A percentile compares a stretch with the other conserved stretches of the same genome.
Evolutionary conservation across 306 rosid species (phyloP).

Genomic region (Citrullus mucosospermus): DNA sequence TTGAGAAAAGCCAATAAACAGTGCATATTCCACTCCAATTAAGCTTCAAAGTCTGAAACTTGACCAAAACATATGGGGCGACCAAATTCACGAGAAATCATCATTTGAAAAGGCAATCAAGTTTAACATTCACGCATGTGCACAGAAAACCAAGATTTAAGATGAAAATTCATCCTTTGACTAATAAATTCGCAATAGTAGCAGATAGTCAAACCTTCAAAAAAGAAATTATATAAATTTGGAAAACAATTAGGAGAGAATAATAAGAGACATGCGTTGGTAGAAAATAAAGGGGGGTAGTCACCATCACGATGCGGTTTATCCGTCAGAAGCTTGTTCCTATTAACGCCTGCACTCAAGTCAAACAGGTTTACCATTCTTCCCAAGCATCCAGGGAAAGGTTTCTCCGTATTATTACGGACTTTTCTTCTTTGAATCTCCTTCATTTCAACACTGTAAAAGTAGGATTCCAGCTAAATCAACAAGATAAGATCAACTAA

Average conservation of each 20-base stretch:
- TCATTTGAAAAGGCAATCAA: not conserved
- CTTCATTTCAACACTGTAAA: conserved; percentile 46
- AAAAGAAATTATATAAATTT: not conserved
- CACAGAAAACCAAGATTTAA: not conserved
- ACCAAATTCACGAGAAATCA: not conserved
- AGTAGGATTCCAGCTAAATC: not conserved
- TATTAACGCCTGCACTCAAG: conserved; percentile 45
- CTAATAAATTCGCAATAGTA: not conserved
- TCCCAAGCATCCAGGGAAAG: conserved; percentile 88
- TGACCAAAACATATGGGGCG: not conserved
- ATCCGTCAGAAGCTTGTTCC: conserved; percentile 69
- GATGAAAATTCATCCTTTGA: conserved; percentile 1
- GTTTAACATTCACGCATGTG: not conserved
- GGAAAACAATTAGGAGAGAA: not conserved
- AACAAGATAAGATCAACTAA: conserved; percentile 2
- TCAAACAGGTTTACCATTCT: conserved; percentile 93
- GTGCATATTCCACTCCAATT: not conserved
- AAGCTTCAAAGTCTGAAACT: not conserved
- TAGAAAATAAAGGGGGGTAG: not conserved
- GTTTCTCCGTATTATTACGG: conserved; percentile 40
- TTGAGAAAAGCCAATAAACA: not conserved
- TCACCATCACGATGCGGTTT: conserved; percentile 72
- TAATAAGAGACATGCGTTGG: not conserved
- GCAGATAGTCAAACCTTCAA: not conserved
- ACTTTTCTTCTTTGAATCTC: conserved; percentile 35